Evolutionary conservation across 805 yeast genomes (phyloP).

Genomic region (Myxozyma lipomycoides): DNA sequence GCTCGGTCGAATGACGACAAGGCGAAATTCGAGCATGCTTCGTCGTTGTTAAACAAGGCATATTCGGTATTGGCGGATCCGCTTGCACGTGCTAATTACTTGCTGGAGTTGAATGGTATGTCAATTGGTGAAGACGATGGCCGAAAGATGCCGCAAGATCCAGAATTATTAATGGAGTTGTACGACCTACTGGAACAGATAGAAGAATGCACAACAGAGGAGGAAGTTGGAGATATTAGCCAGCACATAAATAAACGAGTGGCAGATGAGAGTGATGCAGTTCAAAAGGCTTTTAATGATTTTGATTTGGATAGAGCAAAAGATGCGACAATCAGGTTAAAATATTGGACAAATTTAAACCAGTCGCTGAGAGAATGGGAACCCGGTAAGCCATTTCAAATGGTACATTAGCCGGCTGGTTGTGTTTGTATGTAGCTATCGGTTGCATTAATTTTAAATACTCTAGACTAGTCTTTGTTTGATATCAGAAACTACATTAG

Average conservation of each 20-base stretch:
- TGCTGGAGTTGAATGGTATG: slow-evolving; percentile 47
- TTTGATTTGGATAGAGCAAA: slow-evolving; percentile 59
- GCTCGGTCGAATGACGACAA: slow-evolving; percentile 33
- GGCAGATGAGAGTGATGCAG: slow-evolving; percentile 41
- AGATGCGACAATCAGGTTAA: slow-evolving; percentile 62
- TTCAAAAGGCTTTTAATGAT: slow-evolving; percentile 47
- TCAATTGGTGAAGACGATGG: slow-evolving; percentile 51
- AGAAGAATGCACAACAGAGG: slow-evolving; percentile 58
- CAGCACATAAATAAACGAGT: slow-evolving; percentile 58
- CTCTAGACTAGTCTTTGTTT: not conserved
- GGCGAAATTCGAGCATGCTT: slow-evolving; percentile 37
- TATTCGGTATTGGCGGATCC: slow-evolving; percentile 70
- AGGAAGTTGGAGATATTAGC: slow-evolving; percentile 53
- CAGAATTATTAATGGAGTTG: slow-evolving; percentile 65
- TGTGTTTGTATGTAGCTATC: slow-evolving; percentile 1
- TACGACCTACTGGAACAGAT: slow-evolving; percentile 81
- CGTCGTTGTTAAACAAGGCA: slow-evolving; percentile 69
- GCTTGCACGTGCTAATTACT: slow-evolving; percentile 61
- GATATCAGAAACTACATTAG: not conserved
- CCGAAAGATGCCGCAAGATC: slow-evolving; percentile 45
- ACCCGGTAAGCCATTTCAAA: slow-evolving; percentile 30
- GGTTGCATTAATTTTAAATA: not conserved
- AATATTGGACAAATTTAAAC: slow-evolving; percentile 79
- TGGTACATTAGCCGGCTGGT: slow-evolving; percentile 28
- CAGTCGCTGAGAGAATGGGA: slow-evolving; percentile 56